Evolutionary conservation across 1,139 yeast species (phyloP).

Genomic region (Pichia sp.): DNA sequence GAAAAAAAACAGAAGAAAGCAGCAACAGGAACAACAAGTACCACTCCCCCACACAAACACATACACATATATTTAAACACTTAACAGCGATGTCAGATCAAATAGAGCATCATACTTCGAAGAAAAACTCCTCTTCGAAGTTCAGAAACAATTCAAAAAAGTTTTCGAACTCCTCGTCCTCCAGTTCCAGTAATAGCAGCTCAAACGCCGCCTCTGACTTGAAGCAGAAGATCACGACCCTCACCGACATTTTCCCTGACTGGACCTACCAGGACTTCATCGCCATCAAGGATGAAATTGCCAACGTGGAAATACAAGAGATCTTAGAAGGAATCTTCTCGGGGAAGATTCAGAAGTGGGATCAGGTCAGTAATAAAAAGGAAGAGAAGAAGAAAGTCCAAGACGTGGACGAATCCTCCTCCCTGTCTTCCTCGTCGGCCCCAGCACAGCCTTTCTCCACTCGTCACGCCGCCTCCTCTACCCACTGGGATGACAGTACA

Average conservation of each 20-base stretch:
- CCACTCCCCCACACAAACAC: neutral
- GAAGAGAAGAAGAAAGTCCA: conserved; percentile 37
- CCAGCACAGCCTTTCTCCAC: neutral
- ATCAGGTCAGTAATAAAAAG: conserved; percentile 48
- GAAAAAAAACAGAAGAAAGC: neutral
- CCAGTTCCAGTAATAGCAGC: neutral
- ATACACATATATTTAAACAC: conserved; percentile 14
- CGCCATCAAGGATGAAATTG: conserved; percentile 69
- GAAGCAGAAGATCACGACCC: conserved; percentile 50
- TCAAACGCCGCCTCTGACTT: conserved; percentile 30
- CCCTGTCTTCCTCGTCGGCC: neutral
- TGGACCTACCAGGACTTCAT: conserved; percentile 87
- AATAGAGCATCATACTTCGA: conserved; percentile 22
- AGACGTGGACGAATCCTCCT: conserved; percentile 7
- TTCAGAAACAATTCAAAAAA: conserved; percentile 44
- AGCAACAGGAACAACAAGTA: neutral
- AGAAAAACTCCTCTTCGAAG: conserved; percentile 34
- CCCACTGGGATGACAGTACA: conserved; percentile 16
- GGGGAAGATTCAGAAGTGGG: conserved; percentile 64
- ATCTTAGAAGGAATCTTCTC: conserved; percentile 86
- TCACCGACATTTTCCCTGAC: conserved; percentile 87
- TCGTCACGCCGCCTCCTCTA: conserved; percentile 5
- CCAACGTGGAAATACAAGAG: conserved; percentile 61
- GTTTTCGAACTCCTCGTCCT: conserved; percentile 20
- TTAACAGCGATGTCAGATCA: conserved; percentile 27